These are phyloP conservation scores for Hypoxylon perforatum DNA, from an alignment of 495 filamentous ascomycete species.

Conservation along the genomic window DNA sequence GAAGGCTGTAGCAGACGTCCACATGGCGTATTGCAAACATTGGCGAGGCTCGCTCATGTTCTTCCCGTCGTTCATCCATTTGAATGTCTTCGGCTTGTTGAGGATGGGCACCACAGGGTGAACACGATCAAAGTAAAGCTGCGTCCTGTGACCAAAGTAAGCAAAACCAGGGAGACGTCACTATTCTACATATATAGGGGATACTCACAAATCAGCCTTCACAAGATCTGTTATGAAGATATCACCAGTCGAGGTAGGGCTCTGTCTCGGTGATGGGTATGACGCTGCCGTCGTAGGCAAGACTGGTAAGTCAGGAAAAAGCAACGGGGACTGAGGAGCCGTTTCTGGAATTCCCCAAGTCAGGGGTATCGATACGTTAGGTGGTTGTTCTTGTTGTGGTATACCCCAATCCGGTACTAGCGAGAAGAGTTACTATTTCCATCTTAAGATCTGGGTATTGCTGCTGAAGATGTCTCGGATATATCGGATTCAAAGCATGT, in stretches of 20 bases:
- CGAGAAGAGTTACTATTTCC: slow-evolving; percentile 18
- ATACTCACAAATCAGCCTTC: slow-evolving; percentile 56
- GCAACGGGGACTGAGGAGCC: slow-evolving; percentile 31
- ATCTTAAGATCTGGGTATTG: not conserved
- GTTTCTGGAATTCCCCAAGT: slow-evolving; percentile 25
- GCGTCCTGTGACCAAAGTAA: slow-evolving; percentile 39
- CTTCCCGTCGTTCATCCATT: slow-evolving; percentile 31
- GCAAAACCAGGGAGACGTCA: not conserved
- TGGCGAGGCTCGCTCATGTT: slow-evolving; percentile 41
- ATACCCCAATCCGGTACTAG: slow-evolving; percentile 36
- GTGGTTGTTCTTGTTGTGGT: slow-evolving; percentile 24
- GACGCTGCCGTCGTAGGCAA: slow-evolving; percentile 48
- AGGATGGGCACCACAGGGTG: slow-evolving; percentile 66
- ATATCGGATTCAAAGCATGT: slow-evolving; percentile 24
- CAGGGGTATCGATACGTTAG: slow-evolving; percentile 18
- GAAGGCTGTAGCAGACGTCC: slow-evolving; percentile 62
- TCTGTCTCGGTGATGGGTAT: slow-evolving; percentile 36
- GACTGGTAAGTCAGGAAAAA: slow-evolving; percentile 28
- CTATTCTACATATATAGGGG: slow-evolving; percentile 44
- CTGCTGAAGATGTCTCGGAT: slow-evolving; percentile 43
- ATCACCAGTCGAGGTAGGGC: slow-evolving; percentile 28
- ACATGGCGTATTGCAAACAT: slow-evolving; percentile 67
- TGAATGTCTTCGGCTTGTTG: slow-evolving; percentile 51
- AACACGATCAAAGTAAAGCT: slow-evolving; percentile 69
- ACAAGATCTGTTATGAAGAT: slow-evolving; percentile 52